Evolutionary conservation across 352 stramenopile genomes (phyloP), one percentile per base, ranked within the genome.

Genomic region (Thalassiosira livingstoniorum): DNA sequence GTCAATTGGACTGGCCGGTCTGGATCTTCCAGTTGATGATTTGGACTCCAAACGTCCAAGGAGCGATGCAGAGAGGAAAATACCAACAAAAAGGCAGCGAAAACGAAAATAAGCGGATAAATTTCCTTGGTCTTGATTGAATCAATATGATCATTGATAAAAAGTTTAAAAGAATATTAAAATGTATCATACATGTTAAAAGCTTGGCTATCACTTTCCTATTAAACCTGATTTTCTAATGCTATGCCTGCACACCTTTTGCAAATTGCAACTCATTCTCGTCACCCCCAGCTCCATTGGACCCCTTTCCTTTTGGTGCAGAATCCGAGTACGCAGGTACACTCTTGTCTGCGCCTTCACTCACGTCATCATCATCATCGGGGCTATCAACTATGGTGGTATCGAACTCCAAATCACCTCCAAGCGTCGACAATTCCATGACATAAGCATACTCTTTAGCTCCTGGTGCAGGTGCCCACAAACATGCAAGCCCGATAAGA

Each of bases 371-470:
- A 23, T 87, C 83, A 70, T 85, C 84, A 23, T 87, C 83, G 57
- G 73, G 60, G 47, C 60, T 63, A 77, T 61, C 47, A 31, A 72
- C 81, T 29, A 85, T 68, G 18, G 31, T 85, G 57, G 81, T 88
- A 58, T 85, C 77, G 58, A 88, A 85, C 39, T 78, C 57, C 51
- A 83, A 75, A 58, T 90, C 86, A 60, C 67, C 86, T 4, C 75
- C 75, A 21, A 86, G 58, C 21, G 80, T 47, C n/a, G 86, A 79
- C 3, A 94, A 76, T 75, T 94, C 85, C 90, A 94, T 94, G 2
- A 93, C 88, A 75, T 88, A 94, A 4, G 90, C 90, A 75, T 90
- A 93, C 42, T 93, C 85, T 47, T 92, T 92, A 4, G 90, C 90
- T 71, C 79, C 90, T 23, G 80, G 54, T n/a, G 90, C 86, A 23